phyloP scores from a whole-genome alignment of 2,329 filamentous ascomycete species.

The Coniella lustricola region DNA sequence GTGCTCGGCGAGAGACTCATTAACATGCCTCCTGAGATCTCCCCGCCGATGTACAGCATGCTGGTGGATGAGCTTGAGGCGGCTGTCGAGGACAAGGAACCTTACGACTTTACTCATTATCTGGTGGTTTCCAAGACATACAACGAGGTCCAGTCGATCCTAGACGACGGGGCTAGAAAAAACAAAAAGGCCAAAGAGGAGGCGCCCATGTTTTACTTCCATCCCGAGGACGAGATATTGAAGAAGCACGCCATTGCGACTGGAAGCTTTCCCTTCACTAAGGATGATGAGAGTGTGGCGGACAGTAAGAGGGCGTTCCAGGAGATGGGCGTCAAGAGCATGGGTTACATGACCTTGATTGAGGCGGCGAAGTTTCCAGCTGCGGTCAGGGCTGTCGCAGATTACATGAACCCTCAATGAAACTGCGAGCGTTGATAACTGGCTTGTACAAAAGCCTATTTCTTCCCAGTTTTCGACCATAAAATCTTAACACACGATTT shows the following conservation, averaged over 20 bases:
- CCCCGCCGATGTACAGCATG: constrained; percentile 93
- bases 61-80: constrained; percentile 84
- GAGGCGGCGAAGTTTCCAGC: constrained; percentile 69
- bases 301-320: constrained; percentile 95
- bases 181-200: constrained; percentile 55
- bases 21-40: constrained; percentile 91
- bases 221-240: constrained; percentile 88
- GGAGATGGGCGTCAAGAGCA: constrained; percentile 79
- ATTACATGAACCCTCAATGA: constrained; percentile 59
- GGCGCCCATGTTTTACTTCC: constrained; percentile 75
- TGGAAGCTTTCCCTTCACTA: constrained; percentile 70
- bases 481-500: no score
- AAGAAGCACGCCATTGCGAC: constrained; percentile 66
- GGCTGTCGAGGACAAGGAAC: constrained; percentile 83
- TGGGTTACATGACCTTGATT: constrained; percentile 79
- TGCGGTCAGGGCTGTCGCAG: constrained; percentile 67
- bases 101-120: constrained; percentile 90
- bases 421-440: constrained; percentile 5
- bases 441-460: no score
- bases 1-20: constrained; percentile 89
- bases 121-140: constrained; percentile 90
- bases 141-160: constrained; percentile 72
- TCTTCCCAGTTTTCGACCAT: no score
- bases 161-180: constrained; percentile 65
- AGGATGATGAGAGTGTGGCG: constrained; percentile 70